phyloP scores from a whole-genome alignment of 2,329 filamentous ascomycete species.

The Teratosphaeria destructans region DNA sequence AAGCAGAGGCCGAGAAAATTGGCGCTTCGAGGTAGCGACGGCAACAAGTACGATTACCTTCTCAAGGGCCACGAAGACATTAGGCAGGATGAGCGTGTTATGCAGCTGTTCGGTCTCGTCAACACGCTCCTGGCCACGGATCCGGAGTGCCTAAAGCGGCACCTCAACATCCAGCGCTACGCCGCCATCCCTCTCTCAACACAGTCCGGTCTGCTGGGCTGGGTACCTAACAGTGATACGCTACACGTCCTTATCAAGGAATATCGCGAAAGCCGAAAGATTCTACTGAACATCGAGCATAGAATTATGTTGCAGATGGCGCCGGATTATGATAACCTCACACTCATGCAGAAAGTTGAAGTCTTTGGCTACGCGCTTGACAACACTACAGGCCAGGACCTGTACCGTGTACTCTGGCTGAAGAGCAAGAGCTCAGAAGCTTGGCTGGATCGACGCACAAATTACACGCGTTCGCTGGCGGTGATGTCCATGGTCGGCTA shows the following conservation, averaged over 20 bases:
- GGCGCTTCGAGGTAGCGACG: slow-evolving; percentile 79
- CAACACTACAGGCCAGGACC: slow-evolving; percentile 96
- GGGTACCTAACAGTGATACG: slow-evolving; percentile 96
- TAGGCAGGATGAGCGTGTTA: slow-evolving; percentile 95
- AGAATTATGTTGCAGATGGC: slow-evolving; percentile 99
- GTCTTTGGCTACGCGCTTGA: slow-evolving; percentile 98
- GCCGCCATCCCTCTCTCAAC: slow-evolving; percentile 95
- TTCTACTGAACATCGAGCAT: slow-evolving; percentile 97
- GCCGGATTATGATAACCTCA: slow-evolving; percentile 95
- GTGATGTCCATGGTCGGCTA: slow-evolving; percentile 99
- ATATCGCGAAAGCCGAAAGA: slow-evolving; percentile 94
- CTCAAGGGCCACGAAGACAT: slow-evolving; percentile 99
- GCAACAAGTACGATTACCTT: slow-evolving; percentile 73
- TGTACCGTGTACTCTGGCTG: slow-evolving; percentile 95
- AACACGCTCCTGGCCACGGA: slow-evolving; percentile 92
- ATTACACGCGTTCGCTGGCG: slow-evolving; percentile 90
- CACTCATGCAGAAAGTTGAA: slow-evolving; percentile 99
- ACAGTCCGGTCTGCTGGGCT: slow-evolving; percentile 87
- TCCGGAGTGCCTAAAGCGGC: slow-evolving; percentile 91
- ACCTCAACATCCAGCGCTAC: slow-evolving; percentile 92
- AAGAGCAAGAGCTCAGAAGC: slow-evolving; percentile 98
- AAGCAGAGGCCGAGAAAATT: slow-evolving; percentile 93
- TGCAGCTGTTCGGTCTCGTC: slow-evolving; percentile 96
- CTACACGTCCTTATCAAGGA: slow-evolving; percentile 93
- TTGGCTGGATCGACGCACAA: slow-evolving; percentile 96